Evolutionary conservation across 1,284 basidiomycete genomes (phyloP).

Genomic region (Dichomitus squalens): DNA sequence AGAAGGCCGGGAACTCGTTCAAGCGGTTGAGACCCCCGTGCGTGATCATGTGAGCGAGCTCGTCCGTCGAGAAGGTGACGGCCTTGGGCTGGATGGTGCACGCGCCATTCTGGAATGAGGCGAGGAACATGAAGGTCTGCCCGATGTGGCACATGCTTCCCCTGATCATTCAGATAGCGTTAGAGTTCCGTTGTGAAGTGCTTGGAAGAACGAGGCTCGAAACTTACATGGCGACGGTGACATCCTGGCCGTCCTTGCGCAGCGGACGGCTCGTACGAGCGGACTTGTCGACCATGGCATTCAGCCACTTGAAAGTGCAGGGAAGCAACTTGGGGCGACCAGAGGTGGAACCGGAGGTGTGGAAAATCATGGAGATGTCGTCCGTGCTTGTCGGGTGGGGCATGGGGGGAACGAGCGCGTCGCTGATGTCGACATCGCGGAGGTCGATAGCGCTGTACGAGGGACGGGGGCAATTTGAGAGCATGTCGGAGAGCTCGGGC

Average conservation of each 20-base stretch:
- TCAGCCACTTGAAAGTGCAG: slow-evolving; percentile 63
- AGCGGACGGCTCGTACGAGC: slow-evolving; percentile 50
- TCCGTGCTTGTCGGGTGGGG: slow-evolving; percentile 26
- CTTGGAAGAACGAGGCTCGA: not conserved
- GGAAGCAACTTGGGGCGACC: slow-evolving; percentile 73
- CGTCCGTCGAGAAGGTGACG: slow-evolving; percentile 62
- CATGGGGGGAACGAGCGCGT: slow-evolving; percentile 27
- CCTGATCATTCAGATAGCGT: slow-evolving; percentile 17
- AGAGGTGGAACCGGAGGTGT: slow-evolving; percentile 74
- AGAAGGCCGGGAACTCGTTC: slow-evolving; percentile 69
- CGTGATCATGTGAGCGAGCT: slow-evolving; percentile 69
- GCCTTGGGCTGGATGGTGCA: slow-evolving; percentile 69
- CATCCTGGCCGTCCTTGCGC: slow-evolving; percentile 56
- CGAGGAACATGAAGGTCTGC: slow-evolving; percentile 54
- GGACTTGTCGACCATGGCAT: slow-evolving; percentile 57
- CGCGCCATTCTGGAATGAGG: slow-evolving; percentile 68
- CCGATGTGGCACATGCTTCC: slow-evolving; percentile 36
- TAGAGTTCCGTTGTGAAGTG: not conserved
- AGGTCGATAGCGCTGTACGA: slow-evolving; percentile 44
- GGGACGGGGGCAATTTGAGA: slow-evolving; percentile 48
- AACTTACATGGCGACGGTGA: slow-evolving; percentile 41
- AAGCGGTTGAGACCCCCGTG: slow-evolving; percentile 67
- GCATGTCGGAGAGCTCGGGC: slow-evolving; percentile 41
- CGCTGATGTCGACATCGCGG: slow-evolving; percentile 34
- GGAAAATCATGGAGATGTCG: slow-evolving; percentile 63